Percentiles rank a stretch among this genome's conserved stretches.
Conservation (phyloP, 1,284 basidiomycete genomes). For the Fomes fomentarius region DNA sequence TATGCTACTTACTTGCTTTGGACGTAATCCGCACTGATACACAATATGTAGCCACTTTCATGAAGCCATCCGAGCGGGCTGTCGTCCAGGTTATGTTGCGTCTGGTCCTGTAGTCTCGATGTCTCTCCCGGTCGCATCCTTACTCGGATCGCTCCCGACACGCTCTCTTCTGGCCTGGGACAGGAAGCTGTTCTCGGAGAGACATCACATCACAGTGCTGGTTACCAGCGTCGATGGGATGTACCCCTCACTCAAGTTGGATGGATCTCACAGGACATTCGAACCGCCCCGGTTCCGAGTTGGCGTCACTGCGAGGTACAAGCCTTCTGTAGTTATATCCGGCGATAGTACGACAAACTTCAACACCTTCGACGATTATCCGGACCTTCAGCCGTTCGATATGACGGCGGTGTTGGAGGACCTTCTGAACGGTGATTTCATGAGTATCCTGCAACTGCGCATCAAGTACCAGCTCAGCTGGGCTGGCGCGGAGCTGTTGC, state of each 20-base stretch:
- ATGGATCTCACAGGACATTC: not conserved
- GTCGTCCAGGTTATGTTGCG: not conserved
- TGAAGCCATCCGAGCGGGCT: not conserved
- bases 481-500: not conserved
- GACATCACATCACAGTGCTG: not conserved
- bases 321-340: not conserved
- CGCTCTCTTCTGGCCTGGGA: not conserved
- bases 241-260: not conserved
- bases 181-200: not conserved
- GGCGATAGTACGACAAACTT: not conserved
- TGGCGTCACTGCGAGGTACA: not conserved
- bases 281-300: not conserved
- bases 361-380: no score
- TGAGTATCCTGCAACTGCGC: not conserved
- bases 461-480: not conserved
- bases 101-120: not conserved
- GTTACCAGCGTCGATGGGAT: not conserved
- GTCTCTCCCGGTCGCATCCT: not conserved
- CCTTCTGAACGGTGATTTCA: not conserved
- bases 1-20: no score
- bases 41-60: not conserved
- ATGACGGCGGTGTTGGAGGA: not conserved
- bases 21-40: not conserved
- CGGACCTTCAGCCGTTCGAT: not conserved
- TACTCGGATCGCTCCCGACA: not conserved